These are phyloP conservation scores for Dichotomocladium elegans DNA, from an alignment of 371 early-diverging fungal genomes.

Conservation along the genomic window DNA sequence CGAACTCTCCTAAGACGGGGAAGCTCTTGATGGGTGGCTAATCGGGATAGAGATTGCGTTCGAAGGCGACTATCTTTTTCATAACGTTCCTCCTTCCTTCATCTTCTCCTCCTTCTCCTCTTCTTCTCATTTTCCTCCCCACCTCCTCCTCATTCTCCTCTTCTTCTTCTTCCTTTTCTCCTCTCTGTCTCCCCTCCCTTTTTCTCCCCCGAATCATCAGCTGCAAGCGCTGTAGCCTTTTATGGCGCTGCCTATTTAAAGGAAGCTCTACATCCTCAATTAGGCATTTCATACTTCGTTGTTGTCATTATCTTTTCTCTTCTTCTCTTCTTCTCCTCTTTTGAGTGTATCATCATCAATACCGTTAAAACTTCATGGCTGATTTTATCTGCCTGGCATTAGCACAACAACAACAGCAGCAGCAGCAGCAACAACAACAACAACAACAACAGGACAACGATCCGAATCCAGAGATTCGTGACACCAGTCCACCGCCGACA, in stretches of 20 bases:
- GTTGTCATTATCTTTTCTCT: constrained; percentile 2
- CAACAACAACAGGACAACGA: too few species aligned
- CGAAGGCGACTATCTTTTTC: too few species aligned
- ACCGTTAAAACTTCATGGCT: constrained; percentile 10
- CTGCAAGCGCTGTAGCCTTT: neutral
- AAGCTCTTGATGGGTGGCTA: neutral
- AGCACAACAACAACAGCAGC: constrained; percentile 14
- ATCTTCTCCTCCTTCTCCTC: too few species aligned
- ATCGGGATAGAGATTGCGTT: too few species aligned
- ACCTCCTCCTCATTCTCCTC: neutral
- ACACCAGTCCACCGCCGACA: neutral
- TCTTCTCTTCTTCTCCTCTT: neutral
- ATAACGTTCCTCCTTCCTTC: too few species aligned
- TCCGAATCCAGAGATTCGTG: neutral
- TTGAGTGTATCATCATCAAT: too few species aligned
- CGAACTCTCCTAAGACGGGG: neutral
- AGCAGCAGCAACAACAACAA: too few species aligned
- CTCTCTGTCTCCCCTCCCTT: neutral
- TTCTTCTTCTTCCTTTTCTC: neutral
- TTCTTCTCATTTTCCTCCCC: too few species aligned
- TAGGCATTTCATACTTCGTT: neutral
- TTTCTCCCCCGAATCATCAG: neutral
- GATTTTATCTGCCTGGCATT: constrained; percentile 17
- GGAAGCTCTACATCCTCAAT: neutral
- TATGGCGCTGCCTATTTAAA: neutral